A percentile compares a stretch with the other conserved stretches of the same genome.
These are phyloP conservation scores for Aspergillus mulundensis DNA, from an alignment of 495 filamentous ascomycete species.

Conservation along the genomic window DNA sequence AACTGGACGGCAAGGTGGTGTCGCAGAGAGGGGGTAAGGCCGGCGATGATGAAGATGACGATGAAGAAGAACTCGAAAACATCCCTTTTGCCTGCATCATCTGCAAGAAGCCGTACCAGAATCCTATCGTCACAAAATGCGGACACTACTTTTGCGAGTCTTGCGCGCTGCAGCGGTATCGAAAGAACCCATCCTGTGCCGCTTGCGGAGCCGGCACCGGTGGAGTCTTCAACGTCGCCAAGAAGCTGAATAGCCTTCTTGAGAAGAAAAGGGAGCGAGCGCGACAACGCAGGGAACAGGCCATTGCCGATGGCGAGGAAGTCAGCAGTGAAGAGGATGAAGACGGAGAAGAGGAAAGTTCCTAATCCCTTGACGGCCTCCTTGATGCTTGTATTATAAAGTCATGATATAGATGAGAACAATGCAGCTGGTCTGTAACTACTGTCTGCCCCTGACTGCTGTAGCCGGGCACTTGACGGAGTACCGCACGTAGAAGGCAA, in stretches of 20 bases:
- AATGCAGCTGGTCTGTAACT: not conserved
- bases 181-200: slow-evolving; percentile 76
- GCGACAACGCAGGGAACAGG: slow-evolving; percentile 63
- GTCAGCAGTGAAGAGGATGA: slow-evolving; percentile 61
- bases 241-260: slow-evolving; percentile 72
- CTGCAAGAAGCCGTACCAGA: slow-evolving; percentile 75
- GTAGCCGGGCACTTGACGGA: too few species aligned
- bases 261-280: slow-evolving; percentile 77
- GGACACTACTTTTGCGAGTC: slow-evolving; percentile 93
- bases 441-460: not conserved
- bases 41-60: slow-evolving; percentile 52
- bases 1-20: slow-evolving; percentile 56
- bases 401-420: not conserved
- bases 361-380: not conserved
- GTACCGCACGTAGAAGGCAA: too few species aligned
- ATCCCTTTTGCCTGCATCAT: slow-evolving; percentile 97
- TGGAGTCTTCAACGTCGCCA: slow-evolving; percentile 87
- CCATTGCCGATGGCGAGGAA: slow-evolving; percentile 67
- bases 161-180: slow-evolving; percentile 81
- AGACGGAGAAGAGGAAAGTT: slow-evolving; percentile 22
- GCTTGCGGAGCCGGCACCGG: slow-evolving; percentile 79
- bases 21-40: slow-evolving; percentile 48
- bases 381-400: not conserved
- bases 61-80: slow-evolving; percentile 74
- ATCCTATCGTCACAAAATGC: slow-evolving; percentile 83